Base-by-base conservation (phyloP, 495 filamentous ascomycete genomes). In the Aspergillus sclerotiicarbonarius region DNA sequence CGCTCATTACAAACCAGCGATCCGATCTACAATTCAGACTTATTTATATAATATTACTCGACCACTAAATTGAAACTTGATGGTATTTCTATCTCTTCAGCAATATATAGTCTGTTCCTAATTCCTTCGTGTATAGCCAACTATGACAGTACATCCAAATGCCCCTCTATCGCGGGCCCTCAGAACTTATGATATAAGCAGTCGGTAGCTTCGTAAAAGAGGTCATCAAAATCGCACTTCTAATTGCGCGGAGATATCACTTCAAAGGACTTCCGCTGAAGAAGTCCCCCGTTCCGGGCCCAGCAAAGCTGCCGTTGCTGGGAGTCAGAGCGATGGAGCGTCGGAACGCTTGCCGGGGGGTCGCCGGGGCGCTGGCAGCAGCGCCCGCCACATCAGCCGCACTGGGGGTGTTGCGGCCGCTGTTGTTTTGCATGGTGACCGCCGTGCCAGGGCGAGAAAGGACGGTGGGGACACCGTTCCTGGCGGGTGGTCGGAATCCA, bases 401-500 rank as follows among this genome's bases (percentile, higher is more conserved):
- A 57, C 65, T 76, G 32, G 76, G 76, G 3, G 75, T 78, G 48
- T 77, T 79, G 46, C 74, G 70, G 46, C 76, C 76, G 51, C 74
- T 79, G 33, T 62, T 62, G 53, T 76, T 76, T 54, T 71, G 68
- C 68, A 76, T 70, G 6, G 71, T 76, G 6, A 79, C 70, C 4
- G 75, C 76, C 9, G 76, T 79, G 30, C 75, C 75, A 7, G 76
- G 76, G 20, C 76, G 72, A 18, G 73, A 77, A 33, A 77, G 70
- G 15, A 76, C 74, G 10, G 65, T 58, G 2, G 64, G 52, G 8
- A 64, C 62, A 8, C 69, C 71, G 25, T 76, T 76, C 39, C 73
- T 71, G 37, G 73, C 70, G 41, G 90, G 92, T 1, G 89, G 87
- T 56, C 88, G 87, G 73, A 89, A 97, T 48, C 86, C 84, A 21